These are phyloP conservation scores for Kwoniella heveanensis DNA, from an alignment of 768 basidiomycete genomes.

Conservation along the genomic window DNA sequence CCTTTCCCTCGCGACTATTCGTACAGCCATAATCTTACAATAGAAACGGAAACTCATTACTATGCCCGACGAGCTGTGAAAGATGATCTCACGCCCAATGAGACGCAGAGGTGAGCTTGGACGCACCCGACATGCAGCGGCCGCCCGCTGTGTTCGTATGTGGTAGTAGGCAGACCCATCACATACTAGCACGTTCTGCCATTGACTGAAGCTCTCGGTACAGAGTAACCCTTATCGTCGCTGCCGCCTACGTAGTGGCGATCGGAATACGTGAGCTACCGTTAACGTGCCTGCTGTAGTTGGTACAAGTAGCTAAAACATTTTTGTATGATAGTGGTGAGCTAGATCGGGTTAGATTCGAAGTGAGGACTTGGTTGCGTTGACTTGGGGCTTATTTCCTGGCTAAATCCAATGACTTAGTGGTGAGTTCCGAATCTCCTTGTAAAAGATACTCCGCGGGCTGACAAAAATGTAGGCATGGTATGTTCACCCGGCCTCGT, in stretches of 20 bases:
- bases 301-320: neutral
- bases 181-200: too few relatives aligned
- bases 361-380: too few relatives aligned
- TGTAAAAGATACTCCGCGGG: too few relatives aligned
- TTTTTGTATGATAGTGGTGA: neutral
- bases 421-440: conserved; percentile 31
- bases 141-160: too few relatives aligned
- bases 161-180: neutral
- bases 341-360: too few relatives aligned
- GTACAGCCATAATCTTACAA: neutral
- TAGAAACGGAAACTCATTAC: neutral
- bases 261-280: conserved; percentile 48
- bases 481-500: too few relatives aligned
- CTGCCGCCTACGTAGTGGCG: conserved; percentile 50
- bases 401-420: too few relatives aligned
- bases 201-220: too few relatives aligned
- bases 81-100: conserved; percentile 31
- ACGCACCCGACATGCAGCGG: too few relatives aligned
- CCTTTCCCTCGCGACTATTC: neutral
- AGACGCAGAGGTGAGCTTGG: conserved; percentile 37
- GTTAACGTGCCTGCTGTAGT: neutral
- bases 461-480: conserved; percentile 7
- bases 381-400: too few relatives aligned
- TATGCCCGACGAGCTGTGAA: conserved; percentile 25
- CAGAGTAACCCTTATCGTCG: conserved; percentile 53